A percentile compares a stretch with the other conserved stretches of the same genome.
Conservation (phyloP, 2,329 filamentous ascomycete species). For the Colletotrichum nymphaeae region DNA sequence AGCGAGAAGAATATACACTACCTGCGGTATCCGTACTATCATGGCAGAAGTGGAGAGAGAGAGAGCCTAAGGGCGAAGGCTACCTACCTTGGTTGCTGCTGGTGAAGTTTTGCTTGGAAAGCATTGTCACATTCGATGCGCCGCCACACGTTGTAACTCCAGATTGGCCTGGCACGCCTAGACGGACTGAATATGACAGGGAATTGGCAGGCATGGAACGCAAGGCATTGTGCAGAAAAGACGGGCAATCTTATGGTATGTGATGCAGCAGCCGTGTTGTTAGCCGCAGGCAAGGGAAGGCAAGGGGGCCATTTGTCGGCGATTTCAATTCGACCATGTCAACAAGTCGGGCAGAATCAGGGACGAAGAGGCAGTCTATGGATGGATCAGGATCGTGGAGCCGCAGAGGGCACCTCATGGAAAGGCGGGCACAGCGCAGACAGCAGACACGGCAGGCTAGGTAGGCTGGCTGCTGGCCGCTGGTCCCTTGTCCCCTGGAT, state of each 20-base stretch:
- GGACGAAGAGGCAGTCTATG: not conserved
- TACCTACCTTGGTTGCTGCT: not conserved
- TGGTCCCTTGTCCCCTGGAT: not conserved
- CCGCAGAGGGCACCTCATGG: not conserved
- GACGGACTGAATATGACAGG: not conserved
- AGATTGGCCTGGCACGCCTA: not conserved
- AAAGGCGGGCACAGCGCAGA: not conserved
- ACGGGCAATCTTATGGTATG: not conserved
- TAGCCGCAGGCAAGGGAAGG: not conserved
- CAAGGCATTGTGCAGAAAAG: not conserved
- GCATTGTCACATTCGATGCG: not conserved
- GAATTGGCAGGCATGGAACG: not conserved
- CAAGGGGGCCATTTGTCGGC: not conserved
- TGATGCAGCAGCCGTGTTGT: conserved; percentile 1
- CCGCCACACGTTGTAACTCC: conserved; percentile 3
- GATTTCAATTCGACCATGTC: not conserved
- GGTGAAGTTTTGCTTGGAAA: conserved; percentile 1
- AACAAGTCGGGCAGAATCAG: not conserved
- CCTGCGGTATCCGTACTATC: not conserved
- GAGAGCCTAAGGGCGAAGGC: not conserved
- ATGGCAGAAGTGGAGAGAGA: not conserved
- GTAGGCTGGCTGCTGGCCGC: not conserved
- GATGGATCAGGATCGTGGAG: not conserved
- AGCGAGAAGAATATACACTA: not conserved
- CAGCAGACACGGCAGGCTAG: too few relatives aligned